These are phyloP conservation scores for Emergomyces orientalis DNA, from an alignment of 2,329 filamentous ascomycete genomes.

Conservation along the genomic window DNA sequence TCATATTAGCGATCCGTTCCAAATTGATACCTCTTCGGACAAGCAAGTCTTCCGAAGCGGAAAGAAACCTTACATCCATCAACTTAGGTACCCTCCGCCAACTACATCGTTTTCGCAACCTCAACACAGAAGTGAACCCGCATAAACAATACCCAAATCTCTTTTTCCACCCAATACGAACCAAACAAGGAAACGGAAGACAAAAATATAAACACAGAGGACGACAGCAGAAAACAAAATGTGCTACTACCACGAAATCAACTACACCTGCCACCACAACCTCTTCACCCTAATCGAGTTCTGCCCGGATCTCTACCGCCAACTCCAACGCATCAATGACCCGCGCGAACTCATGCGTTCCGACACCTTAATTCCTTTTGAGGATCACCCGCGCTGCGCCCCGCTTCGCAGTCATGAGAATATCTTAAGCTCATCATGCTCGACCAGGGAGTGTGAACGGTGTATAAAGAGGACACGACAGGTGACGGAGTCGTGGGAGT, in stretches of 20 bases:
- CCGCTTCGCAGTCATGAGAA: conserved; percentile 12
- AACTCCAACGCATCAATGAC: conserved; percentile 27
- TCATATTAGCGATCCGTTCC: background rate
- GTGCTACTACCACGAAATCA: conserved; percentile 22
- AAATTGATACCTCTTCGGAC: background rate
- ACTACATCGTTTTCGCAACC: background rate
- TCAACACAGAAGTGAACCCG: no score
- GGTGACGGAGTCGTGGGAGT: background rate
- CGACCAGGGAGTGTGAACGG: background rate
- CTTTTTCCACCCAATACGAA: conserved; percentile 3
- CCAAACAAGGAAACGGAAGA: conserved; percentile 1
- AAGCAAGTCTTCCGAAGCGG: background rate
- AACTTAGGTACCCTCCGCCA: background rate
- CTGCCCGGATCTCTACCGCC: conserved; percentile 19
- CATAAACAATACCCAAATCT: background rate
- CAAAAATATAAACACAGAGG: background rate
- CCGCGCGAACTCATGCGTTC: conserved; percentile 13
- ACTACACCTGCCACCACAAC: conserved; percentile 22
- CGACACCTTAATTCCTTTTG: conserved; percentile 13
- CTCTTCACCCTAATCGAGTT: conserved; percentile 12
- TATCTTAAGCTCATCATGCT: background rate
- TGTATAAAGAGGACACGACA: background rate
- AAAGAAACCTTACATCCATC: no score
- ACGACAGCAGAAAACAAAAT: no score
- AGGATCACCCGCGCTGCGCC: conserved; percentile 9